A percentile compares a stretch with the other conserved stretches of the same genome.
Conservation (phyloP, 441 rosid species). For the Arabidopsis hybrid region DNA sequence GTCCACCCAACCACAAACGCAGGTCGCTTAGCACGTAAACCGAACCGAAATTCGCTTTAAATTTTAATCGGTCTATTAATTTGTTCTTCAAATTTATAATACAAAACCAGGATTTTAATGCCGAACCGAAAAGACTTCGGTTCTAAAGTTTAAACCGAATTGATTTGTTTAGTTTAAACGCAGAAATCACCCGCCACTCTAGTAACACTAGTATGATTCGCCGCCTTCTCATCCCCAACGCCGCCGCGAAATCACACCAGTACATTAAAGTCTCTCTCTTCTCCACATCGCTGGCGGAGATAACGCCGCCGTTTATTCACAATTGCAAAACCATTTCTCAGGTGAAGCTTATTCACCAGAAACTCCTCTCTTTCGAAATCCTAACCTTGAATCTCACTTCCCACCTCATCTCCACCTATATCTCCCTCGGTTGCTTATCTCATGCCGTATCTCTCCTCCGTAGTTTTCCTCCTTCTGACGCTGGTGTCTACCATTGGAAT, state of each 20-base stretch:
- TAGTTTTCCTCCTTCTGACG: slow-evolving; percentile 55
- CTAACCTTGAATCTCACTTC: slow-evolving; percentile 50
- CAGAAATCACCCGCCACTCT: slow-evolving; percentile 33
- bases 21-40: not conserved
- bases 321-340: slow-evolving; percentile 68
- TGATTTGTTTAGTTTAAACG: slow-evolving; percentile 24
- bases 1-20: not conserved
- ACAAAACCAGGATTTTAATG: not conserved
- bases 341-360: slow-evolving; percentile 71
- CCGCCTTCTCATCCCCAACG: slow-evolving; percentile 28
- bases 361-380: slow-evolving; percentile 55
- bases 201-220: slow-evolving; percentile 36
- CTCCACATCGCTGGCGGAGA: slow-evolving; percentile 41
- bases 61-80: not conserved
- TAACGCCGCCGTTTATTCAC: slow-evolving; percentile 55
- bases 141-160: not conserved
- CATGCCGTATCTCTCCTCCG: slow-evolving; percentile 65
- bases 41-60: not conserved
- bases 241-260: slow-evolving; percentile 25
- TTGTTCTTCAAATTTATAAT: not conserved
- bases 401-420: slow-evolving; percentile 72
- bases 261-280: slow-evolving; percentile 32
- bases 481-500: slow-evolving; percentile 77
- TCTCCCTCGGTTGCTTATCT: slow-evolving; percentile 59
- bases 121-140: not conserved